Evolutionary conservation across 2,329 filamentous ascomycete genomes (phyloP).

Genomic region (Colletotrichum tamarilloi): DNA sequence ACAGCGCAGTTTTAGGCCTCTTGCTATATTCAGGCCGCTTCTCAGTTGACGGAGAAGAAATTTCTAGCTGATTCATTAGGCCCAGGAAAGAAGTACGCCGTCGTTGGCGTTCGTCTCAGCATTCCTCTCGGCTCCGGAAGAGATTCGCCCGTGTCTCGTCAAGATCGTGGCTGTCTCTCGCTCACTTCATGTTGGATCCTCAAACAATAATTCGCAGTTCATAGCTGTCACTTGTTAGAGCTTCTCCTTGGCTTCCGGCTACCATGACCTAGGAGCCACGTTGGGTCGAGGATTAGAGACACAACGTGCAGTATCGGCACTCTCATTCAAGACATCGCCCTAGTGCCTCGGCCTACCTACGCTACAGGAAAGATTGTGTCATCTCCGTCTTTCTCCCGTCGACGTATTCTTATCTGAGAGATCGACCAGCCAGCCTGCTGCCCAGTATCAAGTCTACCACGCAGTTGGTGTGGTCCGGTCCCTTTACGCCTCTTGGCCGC

Average conservation of each 20-base stretch:
- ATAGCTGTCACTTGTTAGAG: neutral
- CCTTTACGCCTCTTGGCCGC: conserved; percentile 22
- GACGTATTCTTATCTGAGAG: conserved; percentile 25
- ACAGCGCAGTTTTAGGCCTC: neutral
- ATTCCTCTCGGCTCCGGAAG: neutral
- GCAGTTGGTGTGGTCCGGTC: conserved; percentile 17
- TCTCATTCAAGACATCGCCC: conserved; percentile 3
- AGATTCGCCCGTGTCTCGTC: neutral
- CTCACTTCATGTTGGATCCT: neutral
- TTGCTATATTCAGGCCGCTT: neutral
- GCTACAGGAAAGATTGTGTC: conserved; percentile 25
- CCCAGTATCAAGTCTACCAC: conserved; percentile 32
- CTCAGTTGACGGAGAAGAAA: neutral
- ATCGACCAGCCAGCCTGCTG: conserved; percentile 30
- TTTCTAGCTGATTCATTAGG: neutral
- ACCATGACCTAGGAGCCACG: neutral
- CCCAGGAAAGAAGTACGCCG: neutral
- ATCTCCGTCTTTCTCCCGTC: conserved; percentile 24
- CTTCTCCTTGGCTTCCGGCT: neutral
- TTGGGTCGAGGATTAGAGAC: neutral
- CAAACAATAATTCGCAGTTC: neutral
- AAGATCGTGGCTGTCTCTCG: neutral
- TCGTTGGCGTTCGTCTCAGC: neutral
- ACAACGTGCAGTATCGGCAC: conserved; percentile 5
- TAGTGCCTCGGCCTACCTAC: neutral